Evolutionary conservation across 208 protist genomes (phyloP).

Genomic region (Leishmania arabica): DNA sequence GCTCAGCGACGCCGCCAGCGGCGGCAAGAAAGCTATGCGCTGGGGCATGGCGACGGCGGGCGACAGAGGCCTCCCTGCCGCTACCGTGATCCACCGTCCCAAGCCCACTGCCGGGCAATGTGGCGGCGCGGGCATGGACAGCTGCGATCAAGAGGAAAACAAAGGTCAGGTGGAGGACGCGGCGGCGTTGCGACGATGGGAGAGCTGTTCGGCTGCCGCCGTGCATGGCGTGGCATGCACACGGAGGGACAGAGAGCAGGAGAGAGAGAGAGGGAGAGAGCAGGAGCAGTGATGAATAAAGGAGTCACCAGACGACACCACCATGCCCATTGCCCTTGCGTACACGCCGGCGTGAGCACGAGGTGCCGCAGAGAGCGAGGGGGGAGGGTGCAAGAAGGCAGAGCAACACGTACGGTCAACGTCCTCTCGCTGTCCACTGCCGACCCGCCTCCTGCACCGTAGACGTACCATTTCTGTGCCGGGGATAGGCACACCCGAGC

Average conservation of each 20-base stretch:
- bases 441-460: background rate
- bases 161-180: background rate
- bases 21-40: background rate
- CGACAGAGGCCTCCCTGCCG: background rate
- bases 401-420: background rate
- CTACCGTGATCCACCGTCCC: background rate
- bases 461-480: background rate
- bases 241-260: background rate
- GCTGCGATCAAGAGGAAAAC: background rate
- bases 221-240: background rate
- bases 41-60: background rate
- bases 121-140: background rate
- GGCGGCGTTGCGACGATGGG: background rate
- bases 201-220: background rate
- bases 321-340: background rate
- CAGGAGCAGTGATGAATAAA: no score
- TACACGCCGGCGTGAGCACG: background rate
- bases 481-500: background rate
- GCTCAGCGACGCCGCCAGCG: background rate
- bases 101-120: background rate
- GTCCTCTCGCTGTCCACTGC: background rate
- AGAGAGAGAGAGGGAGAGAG: background rate
- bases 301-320: background rate
- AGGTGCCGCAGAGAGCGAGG: background rate
- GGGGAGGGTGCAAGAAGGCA: background rate